These are phyloP conservation scores for Capsaspora owczarzaki DNA, from an alignment of 78 protist species.

Conservation along the genomic window DNA sequence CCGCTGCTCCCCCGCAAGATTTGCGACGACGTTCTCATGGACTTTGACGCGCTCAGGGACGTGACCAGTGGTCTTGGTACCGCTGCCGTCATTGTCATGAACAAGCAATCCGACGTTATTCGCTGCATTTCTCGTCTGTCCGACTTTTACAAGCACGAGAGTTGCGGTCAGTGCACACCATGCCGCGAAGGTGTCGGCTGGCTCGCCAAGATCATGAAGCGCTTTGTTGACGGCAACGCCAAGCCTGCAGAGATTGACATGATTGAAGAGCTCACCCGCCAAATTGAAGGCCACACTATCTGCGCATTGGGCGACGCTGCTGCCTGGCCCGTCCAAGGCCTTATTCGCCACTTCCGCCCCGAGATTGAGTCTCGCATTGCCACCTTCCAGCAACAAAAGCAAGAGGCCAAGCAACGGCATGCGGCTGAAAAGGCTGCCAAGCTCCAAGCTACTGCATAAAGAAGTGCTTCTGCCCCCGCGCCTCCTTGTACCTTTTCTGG, in stretches of 20 bases:
- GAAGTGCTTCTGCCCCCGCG: no score
- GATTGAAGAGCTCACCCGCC: constrained; percentile 68
- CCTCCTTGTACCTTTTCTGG: no score
- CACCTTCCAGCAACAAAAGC: not conserved
- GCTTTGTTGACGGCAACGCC: constrained; percentile 88
- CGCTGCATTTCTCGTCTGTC: constrained; percentile 81
- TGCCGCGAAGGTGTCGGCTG: constrained; percentile 92
- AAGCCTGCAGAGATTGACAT: constrained; percentile 83
- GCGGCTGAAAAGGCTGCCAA: no score
- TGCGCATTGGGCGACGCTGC: constrained; percentile 99
- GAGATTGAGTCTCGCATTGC: constrained; percentile 79
- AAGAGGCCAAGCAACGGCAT: no score
- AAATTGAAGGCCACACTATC: constrained; percentile 97
- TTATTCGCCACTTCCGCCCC: constrained; percentile 88
- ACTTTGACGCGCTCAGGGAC: constrained; percentile 84
- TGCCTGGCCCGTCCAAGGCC: constrained; percentile 98
- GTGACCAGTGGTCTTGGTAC: constrained; percentile 92
- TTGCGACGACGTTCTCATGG: constrained; percentile 92
- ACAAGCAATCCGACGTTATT: constrained; percentile 79
- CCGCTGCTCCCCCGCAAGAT: constrained; percentile 79
- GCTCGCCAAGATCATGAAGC: constrained; percentile 73
- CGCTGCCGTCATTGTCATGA: constrained; percentile 95
- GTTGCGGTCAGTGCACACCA: constrained; percentile 98
- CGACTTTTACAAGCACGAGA: constrained; percentile 90
- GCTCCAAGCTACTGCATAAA: no score